Base-by-base conservation (phyloP, 2,329 filamentous ascomycete species). In the Xylaria polymorpha region DNA sequence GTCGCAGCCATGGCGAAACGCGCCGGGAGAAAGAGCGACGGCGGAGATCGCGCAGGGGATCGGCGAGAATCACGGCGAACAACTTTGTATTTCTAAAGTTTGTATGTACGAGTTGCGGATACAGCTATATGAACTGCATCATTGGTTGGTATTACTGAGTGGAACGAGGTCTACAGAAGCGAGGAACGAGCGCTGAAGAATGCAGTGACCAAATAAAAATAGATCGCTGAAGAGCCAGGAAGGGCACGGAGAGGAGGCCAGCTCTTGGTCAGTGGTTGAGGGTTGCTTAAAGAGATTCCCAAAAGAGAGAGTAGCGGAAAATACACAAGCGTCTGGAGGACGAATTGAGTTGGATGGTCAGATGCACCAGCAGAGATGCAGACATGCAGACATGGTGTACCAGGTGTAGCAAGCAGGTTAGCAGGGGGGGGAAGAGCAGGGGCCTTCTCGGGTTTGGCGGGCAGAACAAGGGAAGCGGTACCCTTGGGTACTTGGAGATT, bases 1-100 rank as follows among this genome's bases (percentile, higher is more conserved):
- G 83, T 71, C 37, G 86, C 85, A 63, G 86, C 85, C 87, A 89
- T 89, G 65, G 63, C 70, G 60, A 55, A 66, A 41, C 65, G 68
- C 70, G 67, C 65, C 67, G 65, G 43, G 15, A 39, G 35, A 41
- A 22, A 53, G 15, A 62, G 9, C 25, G 61, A 51, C 48, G 50
- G 14, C 39, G 18, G 37, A 35, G 35, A 65, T 18, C 35, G 29
- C 29, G 50, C 37, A 25, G 37, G 22, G 43, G 22, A 29, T 37
- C 3, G 55, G 43, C 32, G 53, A 14, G 25, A n/a, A 43, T 20
- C 10, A 20, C 18, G 43, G 22, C 50, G 41, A 62, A 55, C 35
- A 32, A 53, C 64, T 46, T 37, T 58, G 46, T 59, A 43, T 59
- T 20, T 62, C 46, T 25, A 22, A 56, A 5, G 32, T n/a, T 62